Evolutionary conservation across 495 filamentous ascomycete genomes (phyloP).

Genomic region (Penicillium bialowiezense): DNA sequence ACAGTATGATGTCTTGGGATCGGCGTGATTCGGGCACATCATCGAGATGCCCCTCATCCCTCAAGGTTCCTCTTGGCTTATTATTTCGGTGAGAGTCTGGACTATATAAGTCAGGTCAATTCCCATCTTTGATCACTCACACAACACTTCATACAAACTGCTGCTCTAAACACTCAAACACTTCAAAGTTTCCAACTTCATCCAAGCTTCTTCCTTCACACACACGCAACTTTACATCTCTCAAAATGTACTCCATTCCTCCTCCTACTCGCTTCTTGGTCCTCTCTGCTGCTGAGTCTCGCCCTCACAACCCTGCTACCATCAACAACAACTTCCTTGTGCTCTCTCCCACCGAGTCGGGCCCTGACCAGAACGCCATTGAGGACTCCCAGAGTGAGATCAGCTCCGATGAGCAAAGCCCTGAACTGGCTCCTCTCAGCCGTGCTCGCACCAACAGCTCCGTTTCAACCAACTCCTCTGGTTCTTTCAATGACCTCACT

Average conservation of each 20-base stretch:
- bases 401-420: constrained; percentile 6
- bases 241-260: constrained; percentile 39
- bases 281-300: constrained; percentile 21
- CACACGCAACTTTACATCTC: constrained; percentile 1
- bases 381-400: constrained; percentile 21
- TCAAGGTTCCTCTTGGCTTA: constrained; percentile 21
- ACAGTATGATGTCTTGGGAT: constrained; percentile 23
- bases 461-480: constrained; percentile 21
- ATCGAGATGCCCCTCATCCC: constrained; percentile 26
- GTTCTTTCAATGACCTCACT: constrained; percentile 16
- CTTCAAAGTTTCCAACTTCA: constrained; percentile 6
- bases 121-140: constrained; percentile 10
- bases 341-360: constrained; percentile 37
- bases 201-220: constrained; percentile 2
- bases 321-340: constrained; percentile 27
- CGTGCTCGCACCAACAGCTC: constrained; percentile 24
- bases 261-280: constrained; percentile 38
- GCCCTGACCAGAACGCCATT: constrained; percentile 25
- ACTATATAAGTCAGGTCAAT: constrained; percentile 36
- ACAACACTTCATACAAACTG: constrained; percentile 1
- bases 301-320: constrained; percentile 15
- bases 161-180: background rate
- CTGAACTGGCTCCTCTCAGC: constrained; percentile 2
- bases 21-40: constrained; percentile 25
- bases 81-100: constrained; percentile 6